Percentiles rank a stretch among this genome's conserved stretches.
Conservation (phyloP, 208 protist species). For the Trichomonas gallinae region DNA sequence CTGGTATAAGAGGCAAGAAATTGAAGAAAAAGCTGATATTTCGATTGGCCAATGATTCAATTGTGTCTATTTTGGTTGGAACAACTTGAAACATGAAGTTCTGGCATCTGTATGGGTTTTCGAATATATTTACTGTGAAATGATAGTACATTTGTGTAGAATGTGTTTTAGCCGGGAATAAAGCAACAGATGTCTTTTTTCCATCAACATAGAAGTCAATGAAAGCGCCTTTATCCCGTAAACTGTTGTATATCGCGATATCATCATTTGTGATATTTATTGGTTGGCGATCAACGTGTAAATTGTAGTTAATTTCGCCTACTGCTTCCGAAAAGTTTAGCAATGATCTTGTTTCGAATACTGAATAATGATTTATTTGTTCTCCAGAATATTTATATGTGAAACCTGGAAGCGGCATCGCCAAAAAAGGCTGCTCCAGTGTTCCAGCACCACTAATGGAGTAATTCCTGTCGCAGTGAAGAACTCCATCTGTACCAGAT, state of each 20-base stretch:
- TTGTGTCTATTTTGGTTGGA: neutral
- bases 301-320: neutral
- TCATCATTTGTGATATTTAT: neutral
- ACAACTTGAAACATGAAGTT: neutral
- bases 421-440: neutral
- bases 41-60: neutral
- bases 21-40: neutral
- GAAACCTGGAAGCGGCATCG: neutral
- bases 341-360: neutral
- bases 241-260: neutral
- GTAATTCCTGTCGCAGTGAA: neutral
- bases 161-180: neutral
- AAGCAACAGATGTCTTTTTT: neutral
- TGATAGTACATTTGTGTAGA: neutral
- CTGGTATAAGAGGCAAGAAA: neutral
- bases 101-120: neutral
- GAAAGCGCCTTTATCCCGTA: neutral
- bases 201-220: neutral
- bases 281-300: neutral
- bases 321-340: neutral
- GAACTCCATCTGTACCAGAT: neutral
- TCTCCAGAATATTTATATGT: neutral
- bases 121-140: neutral
- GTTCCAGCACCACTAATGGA: neutral
- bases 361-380: neutral